These are phyloP conservation scores for Aspergillus ostianus DNA, from an alignment of 495 filamentous ascomycete genomes.

Conservation along the genomic window DNA sequence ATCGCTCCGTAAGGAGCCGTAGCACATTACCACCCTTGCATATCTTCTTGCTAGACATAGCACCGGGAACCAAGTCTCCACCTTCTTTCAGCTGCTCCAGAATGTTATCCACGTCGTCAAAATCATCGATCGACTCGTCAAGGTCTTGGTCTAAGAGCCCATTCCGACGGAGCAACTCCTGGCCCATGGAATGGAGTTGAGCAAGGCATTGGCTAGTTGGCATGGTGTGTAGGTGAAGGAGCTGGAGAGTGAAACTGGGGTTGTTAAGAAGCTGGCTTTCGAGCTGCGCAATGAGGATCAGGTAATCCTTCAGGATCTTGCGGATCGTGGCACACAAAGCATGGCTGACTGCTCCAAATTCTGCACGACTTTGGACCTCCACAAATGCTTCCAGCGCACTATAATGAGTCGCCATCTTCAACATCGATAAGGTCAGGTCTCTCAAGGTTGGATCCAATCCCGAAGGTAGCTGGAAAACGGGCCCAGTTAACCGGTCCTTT, in stretches of 20 bases:
- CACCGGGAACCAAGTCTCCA: constrained; percentile 69
- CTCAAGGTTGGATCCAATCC: constrained; percentile 89
- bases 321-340: constrained; percentile 91
- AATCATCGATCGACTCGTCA: constrained; percentile 79
- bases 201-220: constrained; percentile 85
- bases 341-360: constrained; percentile 95
- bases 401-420: constrained; percentile 95
- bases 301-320: constrained; percentile 87
- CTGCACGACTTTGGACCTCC: constrained; percentile 87
- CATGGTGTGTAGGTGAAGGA: constrained; percentile 87
- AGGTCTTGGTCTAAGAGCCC: constrained; percentile 82
- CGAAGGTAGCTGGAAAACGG: constrained; percentile 71
- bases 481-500: constrained; percentile 80
- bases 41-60: constrained; percentile 82
- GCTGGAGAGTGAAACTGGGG: constrained; percentile 82
- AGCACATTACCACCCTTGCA: constrained; percentile 93
- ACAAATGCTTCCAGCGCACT: constrained; percentile 87
- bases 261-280: constrained; percentile 89
- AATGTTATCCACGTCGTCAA: constrained; percentile 83
- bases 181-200: constrained; percentile 81
- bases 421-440: constrained; percentile 81
- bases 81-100: constrained; percentile 77
- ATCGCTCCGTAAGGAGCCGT: constrained; percentile 74
- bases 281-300: constrained; percentile 87
- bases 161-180: constrained; percentile 85